Evolutionary conservation across 2,329 filamentous ascomycete genomes (phyloP), one percentile per base, ranked within the genome.

Genomic region (Ceratocystis smalleyi): DNA sequence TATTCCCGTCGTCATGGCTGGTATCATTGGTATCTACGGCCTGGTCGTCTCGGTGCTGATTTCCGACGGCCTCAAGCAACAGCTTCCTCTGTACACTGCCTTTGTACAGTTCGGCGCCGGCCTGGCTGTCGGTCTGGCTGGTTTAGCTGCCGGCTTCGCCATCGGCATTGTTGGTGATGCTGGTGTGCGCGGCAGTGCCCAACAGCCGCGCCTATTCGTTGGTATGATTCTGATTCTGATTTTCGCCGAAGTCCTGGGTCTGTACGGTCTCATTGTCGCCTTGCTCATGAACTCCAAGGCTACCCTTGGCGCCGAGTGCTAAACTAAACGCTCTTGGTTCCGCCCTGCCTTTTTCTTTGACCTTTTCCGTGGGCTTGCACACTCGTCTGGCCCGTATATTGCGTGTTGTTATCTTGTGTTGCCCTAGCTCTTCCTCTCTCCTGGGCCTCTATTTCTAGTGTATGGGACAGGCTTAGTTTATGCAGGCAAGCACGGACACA

Each of bases 1-100:
- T 77, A 92, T 97, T 69, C 94, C 94, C 75, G 94, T 97, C 78
- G 96, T 99, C 86, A 99, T 99, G 94, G 94, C 94, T 82, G 94
- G 94, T 97, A 99, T 99, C 78, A 97, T 99, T 79, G 94, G 90
- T 88, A 97, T 99, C 77, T 99, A 94, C 80, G 89, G 89, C 72
- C 83, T 94, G 69, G 89, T 94, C 77, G 88, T 92, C 67, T 91
- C 89, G 19, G 89, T 94, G 75, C 78, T 94, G 72, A 90, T 94
- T 74, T 91, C 89, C 73, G 88, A 90, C 75, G 85, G 84, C 71
- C 79, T 94, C 69, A 81, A 80, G 71, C 88, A 92, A 77, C 74
- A 83, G 69, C 77, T 87, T 68, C 81, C 88, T 67, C 81, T 94
- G 67, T 92, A 87, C 78, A 90, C 88, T 65, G 86, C 87, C 67